Conservation (phyloP, 768 basidiomycete species). For the Suillus discolor region DNA sequence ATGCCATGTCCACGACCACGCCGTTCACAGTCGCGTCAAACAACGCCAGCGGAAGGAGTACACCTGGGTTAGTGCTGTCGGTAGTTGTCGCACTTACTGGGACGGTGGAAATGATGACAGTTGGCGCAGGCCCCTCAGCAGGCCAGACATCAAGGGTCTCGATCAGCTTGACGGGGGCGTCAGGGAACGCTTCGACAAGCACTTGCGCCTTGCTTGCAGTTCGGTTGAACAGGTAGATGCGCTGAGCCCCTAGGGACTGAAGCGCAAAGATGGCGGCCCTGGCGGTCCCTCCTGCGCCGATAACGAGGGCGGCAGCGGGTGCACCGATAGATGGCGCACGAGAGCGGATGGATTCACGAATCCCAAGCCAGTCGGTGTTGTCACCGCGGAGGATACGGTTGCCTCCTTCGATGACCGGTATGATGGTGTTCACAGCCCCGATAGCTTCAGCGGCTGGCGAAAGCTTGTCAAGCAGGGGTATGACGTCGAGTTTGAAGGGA, state of each 20-base stretch:
- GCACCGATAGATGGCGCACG: constrained; percentile 40
- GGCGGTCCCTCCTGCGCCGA: constrained; percentile 94
- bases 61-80: constrained; percentile 33
- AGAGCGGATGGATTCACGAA: constrained; percentile 56
- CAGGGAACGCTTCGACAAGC: constrained; percentile 69
- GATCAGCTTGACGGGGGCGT: constrained; percentile 60
- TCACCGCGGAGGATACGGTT: constrained; percentile 73
- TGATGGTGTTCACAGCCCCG: constrained; percentile 95
- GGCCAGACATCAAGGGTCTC: constrained; percentile 60
- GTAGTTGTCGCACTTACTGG: constrained; percentile 66
- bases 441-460: constrained; percentile 83
- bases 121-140: constrained; percentile 46
- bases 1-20: constrained; percentile 92
- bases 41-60: constrained; percentile 58
- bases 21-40: constrained; percentile 64
- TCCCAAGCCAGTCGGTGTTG: constrained; percentile 96
- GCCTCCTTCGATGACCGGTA: constrained; percentile 48
- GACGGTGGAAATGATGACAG: constrained; percentile 87
- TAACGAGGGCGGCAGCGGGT: constrained; percentile 67
- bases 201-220: constrained; percentile 73
- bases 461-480: constrained; percentile 77
- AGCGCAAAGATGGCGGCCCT: constrained; percentile 94
- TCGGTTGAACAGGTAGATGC: constrained; percentile 88
- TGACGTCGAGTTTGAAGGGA: constrained; percentile 90
- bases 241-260: constrained; percentile 61